Evolutionary conservation across 805 yeast species (phyloP), one percentile per base, ranked within the genome.

Genomic region (Sugiyamaella chiloensis): DNA sequence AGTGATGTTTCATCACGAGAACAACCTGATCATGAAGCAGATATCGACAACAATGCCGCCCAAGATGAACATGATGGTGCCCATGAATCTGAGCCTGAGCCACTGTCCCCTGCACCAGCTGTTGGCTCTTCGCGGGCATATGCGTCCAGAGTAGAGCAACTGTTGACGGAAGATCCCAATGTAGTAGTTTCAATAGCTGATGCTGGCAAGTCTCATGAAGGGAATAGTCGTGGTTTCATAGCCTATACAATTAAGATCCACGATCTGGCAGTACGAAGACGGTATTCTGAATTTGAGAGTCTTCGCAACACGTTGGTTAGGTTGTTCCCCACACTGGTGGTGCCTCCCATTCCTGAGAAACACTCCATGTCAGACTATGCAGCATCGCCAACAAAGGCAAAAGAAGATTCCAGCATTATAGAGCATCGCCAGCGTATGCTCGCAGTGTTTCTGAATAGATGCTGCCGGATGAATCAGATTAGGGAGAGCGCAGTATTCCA

Each of bases 341-440:
- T 93, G 4, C 99, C 99, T 5, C 97, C 98, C 1, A 91, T 93
- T 7, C 99, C 99, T 0, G 85, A 83, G 64, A 86, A 86, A 62
- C 91, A 85, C 63, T 74, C 86, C 12, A 62, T 85, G 54, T 56
- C 71, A 21, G 75, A 72, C 40, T 71, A 71, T 50, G 76, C 75
- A 6, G 67, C 69, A 5, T 64, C 69, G 23, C 74, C 75, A 20
- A 64, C 76, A 12, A 70, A 65, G 47, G 74, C 74, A 11, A 69
- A 68, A 42, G 74, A 74, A 60, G 67, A 72, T 67, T 37, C 60
- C 8, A 53, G 59, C 20, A 59, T 69, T 32, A 80, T 81, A 41
- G 86, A 80, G 48, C 85, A 81, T 60, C 73, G 96, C 32, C 85
- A 81, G 59, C 70, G 96, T 50, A 75, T 86, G 75, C 74, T 90